phyloP scores from a whole-genome alignment of 371 early-diverging fungal genomes.

The Mucor racemosus region DNA sequence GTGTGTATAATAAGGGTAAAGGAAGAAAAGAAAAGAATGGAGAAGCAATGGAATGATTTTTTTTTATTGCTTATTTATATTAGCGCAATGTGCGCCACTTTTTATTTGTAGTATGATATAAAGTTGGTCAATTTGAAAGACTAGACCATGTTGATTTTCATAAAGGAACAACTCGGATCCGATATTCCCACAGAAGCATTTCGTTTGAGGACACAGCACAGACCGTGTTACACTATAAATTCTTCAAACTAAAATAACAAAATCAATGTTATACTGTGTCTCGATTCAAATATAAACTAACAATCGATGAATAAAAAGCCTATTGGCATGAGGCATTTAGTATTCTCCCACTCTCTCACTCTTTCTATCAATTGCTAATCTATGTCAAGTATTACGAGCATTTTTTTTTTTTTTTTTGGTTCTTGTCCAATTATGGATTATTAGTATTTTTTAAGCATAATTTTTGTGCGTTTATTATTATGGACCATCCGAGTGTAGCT shows the following conservation, averaged over 20 bases:
- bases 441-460: neutral
- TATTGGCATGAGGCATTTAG: constrained; percentile 2
- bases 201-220: constrained; percentile 21
- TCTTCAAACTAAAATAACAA: neutral
- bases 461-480: neutral
- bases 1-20: neutral
- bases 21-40: constrained; percentile 1
- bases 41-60: neutral
- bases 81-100: constrained; percentile 9
- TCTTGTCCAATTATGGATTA: neutral
- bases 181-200: constrained; percentile 21
- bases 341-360: neutral
- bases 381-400: neutral
- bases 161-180: constrained; percentile 26
- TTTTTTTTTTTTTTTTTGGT: no score
- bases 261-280: neutral
- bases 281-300: constrained; percentile 1
- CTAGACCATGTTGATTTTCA: constrained; percentile 8
- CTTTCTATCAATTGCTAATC: neutral
- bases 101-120: neutral
- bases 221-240: constrained; percentile 28
- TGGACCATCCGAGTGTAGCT: constrained; percentile 5
- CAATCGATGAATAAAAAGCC: neutral
- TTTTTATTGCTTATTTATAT: neutral
- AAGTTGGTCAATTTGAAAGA: constrained; percentile 2